Conservation (phyloP, 2,329 filamentous ascomycete species). For the Orbilia quercus region DNA sequence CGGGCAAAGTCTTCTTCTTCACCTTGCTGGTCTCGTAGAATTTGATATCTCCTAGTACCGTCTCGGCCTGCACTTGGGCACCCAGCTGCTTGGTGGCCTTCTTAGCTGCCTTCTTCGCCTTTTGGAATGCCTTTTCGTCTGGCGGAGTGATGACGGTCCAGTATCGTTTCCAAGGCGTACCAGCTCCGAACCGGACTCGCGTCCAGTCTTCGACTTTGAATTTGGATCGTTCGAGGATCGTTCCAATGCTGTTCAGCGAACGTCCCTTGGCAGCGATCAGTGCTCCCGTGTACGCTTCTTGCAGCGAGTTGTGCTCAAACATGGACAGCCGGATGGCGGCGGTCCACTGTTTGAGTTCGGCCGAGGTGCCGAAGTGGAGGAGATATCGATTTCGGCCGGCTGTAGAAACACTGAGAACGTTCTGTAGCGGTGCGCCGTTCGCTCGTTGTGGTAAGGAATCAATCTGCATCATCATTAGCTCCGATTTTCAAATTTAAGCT, state of each 20-base stretch:
- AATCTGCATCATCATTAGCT: slow-evolving; percentile 68
- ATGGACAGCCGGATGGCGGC: slow-evolving; percentile 91
- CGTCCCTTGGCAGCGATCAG: slow-evolving; percentile 95
- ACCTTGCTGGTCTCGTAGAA: slow-evolving; percentile 90
- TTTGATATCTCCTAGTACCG: slow-evolving; percentile 87
- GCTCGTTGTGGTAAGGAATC: slow-evolving; percentile 85
- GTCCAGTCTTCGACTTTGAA: slow-evolving; percentile 91
- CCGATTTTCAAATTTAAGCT: not conserved
- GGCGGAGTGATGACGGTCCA: slow-evolving; percentile 96
- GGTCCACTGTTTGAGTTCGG: slow-evolving; percentile 95
- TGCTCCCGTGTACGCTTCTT: slow-evolving; percentile 96
- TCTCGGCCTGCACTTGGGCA: slow-evolving; percentile 74
- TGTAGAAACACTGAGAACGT: slow-evolving; percentile 94
- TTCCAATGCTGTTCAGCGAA: slow-evolving; percentile 84
- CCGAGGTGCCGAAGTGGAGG: slow-evolving; percentile 93
- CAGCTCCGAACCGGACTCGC: slow-evolving; percentile 91
- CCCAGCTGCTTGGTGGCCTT: slow-evolving; percentile 82
- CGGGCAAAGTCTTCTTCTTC: slow-evolving; percentile 88
- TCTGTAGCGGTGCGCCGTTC: slow-evolving; percentile 84
- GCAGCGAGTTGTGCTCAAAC: slow-evolving; percentile 90
- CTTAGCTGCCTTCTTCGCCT: slow-evolving; percentile 81
- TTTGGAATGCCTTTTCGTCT: slow-evolving; percentile 90
- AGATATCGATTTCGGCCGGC: slow-evolving; percentile 95
- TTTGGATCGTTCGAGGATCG: slow-evolving; percentile 83
- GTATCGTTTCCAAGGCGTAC: slow-evolving; percentile 93